Evolutionary conservation across 2,329 filamentous ascomycete species (phyloP).

Genomic region (Cladophialophora psammophila): DNA sequence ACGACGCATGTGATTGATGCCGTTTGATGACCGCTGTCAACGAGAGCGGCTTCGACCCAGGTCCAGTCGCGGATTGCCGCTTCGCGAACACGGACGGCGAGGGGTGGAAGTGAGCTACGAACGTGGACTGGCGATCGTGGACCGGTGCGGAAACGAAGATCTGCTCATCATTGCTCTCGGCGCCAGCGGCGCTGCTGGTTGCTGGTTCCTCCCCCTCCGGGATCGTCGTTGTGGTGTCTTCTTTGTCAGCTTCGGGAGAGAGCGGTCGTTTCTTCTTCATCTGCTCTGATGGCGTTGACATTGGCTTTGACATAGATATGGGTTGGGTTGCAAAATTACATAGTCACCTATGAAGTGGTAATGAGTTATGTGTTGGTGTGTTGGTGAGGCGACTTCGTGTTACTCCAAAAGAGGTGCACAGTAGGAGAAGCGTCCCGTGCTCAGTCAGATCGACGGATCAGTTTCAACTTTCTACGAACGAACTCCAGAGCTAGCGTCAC

Average conservation of each 20-base stretch:
- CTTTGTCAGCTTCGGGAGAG: neutral
- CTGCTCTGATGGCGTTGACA: neutral
- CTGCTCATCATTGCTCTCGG: conserved; percentile 23
- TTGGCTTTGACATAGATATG: neutral
- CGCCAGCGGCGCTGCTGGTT: neutral
- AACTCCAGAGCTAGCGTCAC: too few species aligned
- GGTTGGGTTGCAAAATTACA: neutral
- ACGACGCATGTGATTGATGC: conserved; percentile 54
- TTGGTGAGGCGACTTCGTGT: neutral
- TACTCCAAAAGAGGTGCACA: too few species aligned
- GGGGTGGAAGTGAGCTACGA: conserved; percentile 59
- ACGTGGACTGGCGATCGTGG: conserved; percentile 59
- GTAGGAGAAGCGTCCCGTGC: too few species aligned
- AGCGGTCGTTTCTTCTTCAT: neutral
- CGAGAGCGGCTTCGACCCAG: conserved; percentile 34
- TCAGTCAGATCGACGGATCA: too few species aligned
- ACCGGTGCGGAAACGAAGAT: conserved; percentile 57
- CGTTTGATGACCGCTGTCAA: conserved; percentile 41
- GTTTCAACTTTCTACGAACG: too few species aligned
- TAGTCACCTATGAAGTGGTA: neutral
- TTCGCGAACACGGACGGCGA: conserved; percentile 12
- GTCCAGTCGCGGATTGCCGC: neutral
- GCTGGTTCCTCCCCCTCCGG: neutral
- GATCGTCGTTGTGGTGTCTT: neutral
- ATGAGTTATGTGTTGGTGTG: neutral